Evolutionary conservation across 345 rosid genomes (phyloP).

Genomic region (Rhodomyrtus tomentosa): DNA sequence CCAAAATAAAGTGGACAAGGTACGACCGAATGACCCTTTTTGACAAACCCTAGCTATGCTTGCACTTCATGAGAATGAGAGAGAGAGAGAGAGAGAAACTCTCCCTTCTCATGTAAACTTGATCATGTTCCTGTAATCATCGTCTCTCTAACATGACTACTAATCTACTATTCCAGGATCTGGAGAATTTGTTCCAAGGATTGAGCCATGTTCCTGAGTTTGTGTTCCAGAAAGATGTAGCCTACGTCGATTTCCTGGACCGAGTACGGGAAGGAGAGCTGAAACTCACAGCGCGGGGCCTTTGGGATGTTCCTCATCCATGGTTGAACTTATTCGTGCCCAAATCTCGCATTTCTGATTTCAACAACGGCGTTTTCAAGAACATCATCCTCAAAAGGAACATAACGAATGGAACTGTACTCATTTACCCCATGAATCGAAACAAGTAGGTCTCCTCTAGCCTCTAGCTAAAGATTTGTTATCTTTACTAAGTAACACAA

Average conservation of each 20-base stretch:
- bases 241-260: conserved; percentile 44
- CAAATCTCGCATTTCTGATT: conserved; percentile 44
- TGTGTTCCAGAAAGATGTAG: conserved; percentile 15
- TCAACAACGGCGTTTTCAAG: conserved; percentile 56
- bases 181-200: conserved; percentile 6
- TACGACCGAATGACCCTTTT: not conserved
- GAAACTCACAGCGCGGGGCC: conserved; percentile 46
- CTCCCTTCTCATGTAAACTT: not conserved
- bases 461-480: not conserved
- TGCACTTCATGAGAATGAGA: not conserved
- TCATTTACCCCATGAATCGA: conserved; percentile 74
- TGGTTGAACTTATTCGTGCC: conserved; percentile 88
- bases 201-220: conserved; percentile 10
- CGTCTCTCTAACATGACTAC: not conserved
- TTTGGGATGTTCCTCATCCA: conserved; percentile 98
- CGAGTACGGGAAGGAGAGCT: conserved; percentile 66
- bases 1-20: conserved; percentile 14
- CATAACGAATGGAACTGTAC: conserved; percentile 57
- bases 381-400: conserved; percentile 52
- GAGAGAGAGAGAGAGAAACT: not conserved
- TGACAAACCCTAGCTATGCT: not conserved
- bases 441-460: conserved; percentile 32
- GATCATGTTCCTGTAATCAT: not conserved
- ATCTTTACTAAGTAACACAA: not conserved
- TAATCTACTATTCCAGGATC: conserved; percentile 3